A percentile compares a stretch with the other conserved stretches of the same genome.
phyloP scores from a whole-genome alignment of 257 asterid genomes.

The Solanum chiquidenum region DNA sequence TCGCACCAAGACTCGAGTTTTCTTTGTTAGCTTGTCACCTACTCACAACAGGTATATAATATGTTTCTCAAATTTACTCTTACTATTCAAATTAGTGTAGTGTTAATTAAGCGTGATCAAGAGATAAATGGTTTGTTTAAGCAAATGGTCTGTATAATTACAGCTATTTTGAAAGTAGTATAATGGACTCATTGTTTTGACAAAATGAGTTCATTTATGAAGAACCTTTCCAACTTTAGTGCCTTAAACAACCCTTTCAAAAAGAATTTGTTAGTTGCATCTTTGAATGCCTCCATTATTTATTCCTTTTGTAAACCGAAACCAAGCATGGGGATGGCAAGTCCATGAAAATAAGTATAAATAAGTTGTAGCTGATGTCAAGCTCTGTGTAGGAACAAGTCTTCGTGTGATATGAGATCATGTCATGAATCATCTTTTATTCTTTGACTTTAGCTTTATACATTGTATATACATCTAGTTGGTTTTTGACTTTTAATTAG shows the following conservation, averaged over 20 bases:
- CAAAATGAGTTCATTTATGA: neutral
- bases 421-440: neutral
- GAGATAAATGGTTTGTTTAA: neutral
- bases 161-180: neutral
- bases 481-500: neutral
- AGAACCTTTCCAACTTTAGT: neutral
- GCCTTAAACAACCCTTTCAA: neutral
- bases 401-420: neutral
- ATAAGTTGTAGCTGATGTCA: neutral
- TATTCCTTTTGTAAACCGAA: neutral
- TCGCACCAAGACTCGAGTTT: conserved; percentile 33
- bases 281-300: neutral
- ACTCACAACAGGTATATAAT: conserved; percentile 24
- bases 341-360: neutral
- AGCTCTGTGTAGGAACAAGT: neutral
- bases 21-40: conserved; percentile 59
- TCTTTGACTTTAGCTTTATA: neutral
- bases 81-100: neutral
- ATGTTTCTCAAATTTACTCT: neutral
- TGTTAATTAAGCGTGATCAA: neutral
- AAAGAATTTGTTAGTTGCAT: neutral
- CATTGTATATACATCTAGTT: neutral
- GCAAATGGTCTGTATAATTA: neutral
- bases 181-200: neutral
- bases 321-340: neutral